Conservation (phyloP, 31 red algal species). For the Asparagopsis taxiformis region DNA sequence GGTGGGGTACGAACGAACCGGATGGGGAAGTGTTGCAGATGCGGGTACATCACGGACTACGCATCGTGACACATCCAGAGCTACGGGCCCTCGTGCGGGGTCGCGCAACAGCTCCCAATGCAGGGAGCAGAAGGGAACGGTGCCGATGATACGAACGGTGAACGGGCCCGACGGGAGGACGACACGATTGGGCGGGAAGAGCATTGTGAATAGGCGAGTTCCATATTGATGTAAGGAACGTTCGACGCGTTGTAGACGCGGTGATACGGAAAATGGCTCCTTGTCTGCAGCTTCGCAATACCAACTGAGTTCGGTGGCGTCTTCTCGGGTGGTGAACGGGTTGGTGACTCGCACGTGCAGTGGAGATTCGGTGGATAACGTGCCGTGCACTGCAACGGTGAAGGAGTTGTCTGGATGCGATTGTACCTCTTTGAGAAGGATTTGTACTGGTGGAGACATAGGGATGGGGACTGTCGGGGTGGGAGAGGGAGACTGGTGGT, state of each 20-base stretch:
- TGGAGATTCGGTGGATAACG: background rate
- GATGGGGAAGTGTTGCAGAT: conserved; percentile 7
- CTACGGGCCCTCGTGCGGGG: conserved; percentile 14
- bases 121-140: conserved; percentile 14
- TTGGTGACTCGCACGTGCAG: conserved; percentile 1
- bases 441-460: background rate
- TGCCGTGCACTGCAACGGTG: conserved; percentile 4
- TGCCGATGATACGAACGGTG: conserved; percentile 18
- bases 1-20: conserved; percentile 17
- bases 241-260: conserved; percentile 23
- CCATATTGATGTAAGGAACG: conserved; percentile 13
- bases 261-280: conserved; percentile 10
- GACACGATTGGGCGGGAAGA: background rate
- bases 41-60: conserved; percentile 6
- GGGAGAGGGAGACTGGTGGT: background rate
- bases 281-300: conserved; percentile 34
- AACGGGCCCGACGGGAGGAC: background rate
- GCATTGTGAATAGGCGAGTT: conserved; percentile 11
- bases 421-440: background rate
- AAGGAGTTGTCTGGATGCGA: background rate
- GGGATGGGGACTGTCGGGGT: background rate
- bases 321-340: conserved; percentile 9
- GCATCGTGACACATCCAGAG: conserved; percentile 18
- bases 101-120: conserved; percentile 33
- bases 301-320: conserved; percentile 4